A percentile compares a stretch with the other conserved stretches of the same genome.
These are phyloP conservation scores for Triticum monococcum DNA, from an alignment of 176 grass and related monocot species.

Conservation along the genomic window DNA sequence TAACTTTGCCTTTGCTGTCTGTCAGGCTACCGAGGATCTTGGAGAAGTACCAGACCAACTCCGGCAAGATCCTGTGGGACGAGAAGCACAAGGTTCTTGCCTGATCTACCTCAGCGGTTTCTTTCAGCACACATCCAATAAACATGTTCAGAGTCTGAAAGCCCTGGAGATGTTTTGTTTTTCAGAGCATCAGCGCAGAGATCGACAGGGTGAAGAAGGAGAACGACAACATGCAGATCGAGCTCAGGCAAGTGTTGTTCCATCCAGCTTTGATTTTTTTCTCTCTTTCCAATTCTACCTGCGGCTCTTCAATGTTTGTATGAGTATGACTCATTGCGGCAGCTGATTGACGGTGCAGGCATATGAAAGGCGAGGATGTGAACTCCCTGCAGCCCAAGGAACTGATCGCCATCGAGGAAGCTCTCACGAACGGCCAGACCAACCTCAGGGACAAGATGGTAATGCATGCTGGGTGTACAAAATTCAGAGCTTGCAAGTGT, in stretches of 20 bases:
- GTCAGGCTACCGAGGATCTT: slow-evolving; percentile 70
- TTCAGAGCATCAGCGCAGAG: slow-evolving; percentile 83
- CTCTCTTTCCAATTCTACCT: neutral
- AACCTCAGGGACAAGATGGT: slow-evolving; percentile 68
- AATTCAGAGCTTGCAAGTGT: neutral
- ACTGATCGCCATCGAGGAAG: slow-evolving; percentile 83
- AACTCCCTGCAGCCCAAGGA: slow-evolving; percentile 85
- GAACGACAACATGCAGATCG: slow-evolving; percentile 98
- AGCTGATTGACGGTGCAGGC: slow-evolving; percentile 37
- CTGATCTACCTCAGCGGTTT: neutral
- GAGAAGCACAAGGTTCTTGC: slow-evolving; percentile 83
- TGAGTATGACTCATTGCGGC: neutral
- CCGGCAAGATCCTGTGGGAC: slow-evolving; percentile 90
- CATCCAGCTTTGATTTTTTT: neutral
- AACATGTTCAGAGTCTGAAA: neutral
- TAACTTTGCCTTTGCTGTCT: slow-evolving; percentile 6
- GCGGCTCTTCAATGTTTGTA: neutral
- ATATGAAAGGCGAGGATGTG: slow-evolving; percentile 90
- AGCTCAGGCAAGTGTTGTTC: slow-evolving; percentile 64
- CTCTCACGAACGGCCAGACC: slow-evolving; percentile 64
- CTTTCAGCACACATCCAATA: neutral
- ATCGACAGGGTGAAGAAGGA: slow-evolving; percentile 93
- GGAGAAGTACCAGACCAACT: slow-evolving; percentile 98
- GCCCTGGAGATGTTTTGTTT: neutral
- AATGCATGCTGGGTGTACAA: slow-evolving; percentile 9